Conservation (phyloP, 257 asterid species). For the Anisodus acutangulus region DNA sequence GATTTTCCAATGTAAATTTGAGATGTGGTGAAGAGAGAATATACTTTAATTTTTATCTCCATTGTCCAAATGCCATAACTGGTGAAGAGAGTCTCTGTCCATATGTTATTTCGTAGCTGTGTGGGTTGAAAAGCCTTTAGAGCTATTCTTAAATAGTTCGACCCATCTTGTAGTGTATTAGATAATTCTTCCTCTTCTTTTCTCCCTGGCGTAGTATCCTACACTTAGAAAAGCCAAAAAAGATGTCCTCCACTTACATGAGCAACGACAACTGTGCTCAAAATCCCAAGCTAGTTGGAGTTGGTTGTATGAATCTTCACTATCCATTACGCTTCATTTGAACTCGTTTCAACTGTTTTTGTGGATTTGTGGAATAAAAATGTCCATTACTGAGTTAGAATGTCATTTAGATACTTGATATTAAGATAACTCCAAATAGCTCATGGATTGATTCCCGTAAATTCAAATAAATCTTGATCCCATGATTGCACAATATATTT, state of each 20-base stretch:
- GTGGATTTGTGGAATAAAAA: neutral
- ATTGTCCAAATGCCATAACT: neutral
- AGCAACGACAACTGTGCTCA: neutral
- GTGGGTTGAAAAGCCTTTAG: neutral
- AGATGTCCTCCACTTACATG: neutral
- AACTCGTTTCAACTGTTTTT: neutral
- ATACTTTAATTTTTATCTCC: neutral
- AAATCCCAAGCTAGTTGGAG: neutral
- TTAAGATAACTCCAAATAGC: neutral
- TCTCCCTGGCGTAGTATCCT: neutral
- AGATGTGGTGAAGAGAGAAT: conserved; percentile 1
- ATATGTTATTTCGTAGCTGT: neutral
- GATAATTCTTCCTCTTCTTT: neutral
- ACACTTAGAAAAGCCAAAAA: neutral
- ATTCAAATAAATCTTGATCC: neutral
- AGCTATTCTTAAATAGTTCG: neutral
- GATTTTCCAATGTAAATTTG: neutral
- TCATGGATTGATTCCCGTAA: neutral
- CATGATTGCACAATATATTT: neutral
- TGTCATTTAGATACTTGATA: neutral
- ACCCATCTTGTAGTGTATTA: neutral
- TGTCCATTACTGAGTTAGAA: neutral
- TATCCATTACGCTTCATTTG: neutral
- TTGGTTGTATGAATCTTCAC: neutral
- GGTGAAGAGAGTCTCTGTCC: neutral